Evolutionary conservation across 106 monocot genomes (phyloP).

Genomic region (Alisma plantagoaquatica): DNA sequence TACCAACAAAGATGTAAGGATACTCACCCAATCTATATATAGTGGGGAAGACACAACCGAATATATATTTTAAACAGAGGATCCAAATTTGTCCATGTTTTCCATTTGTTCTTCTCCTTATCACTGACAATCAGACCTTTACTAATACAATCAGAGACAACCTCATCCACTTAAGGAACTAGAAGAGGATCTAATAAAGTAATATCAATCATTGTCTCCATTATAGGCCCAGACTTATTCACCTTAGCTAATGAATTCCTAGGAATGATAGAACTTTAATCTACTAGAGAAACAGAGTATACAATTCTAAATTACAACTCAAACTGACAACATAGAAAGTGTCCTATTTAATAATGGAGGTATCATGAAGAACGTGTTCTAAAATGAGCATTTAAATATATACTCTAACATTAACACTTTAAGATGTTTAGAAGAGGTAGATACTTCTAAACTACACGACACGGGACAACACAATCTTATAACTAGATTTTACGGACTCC

Average conservation of each 20-base stretch:
- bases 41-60: slow-evolving; percentile 73
- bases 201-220: slow-evolving; percentile 95
- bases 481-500: too few relatives aligned
- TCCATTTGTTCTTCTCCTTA: slow-evolving; percentile 60
- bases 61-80: slow-evolving; percentile 83
- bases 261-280: slow-evolving; percentile 82
- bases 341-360: too few relatives aligned
- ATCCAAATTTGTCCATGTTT: slow-evolving; percentile 88
- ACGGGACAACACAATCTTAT: too few relatives aligned
- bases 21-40: too few relatives aligned
- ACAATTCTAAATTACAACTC: too few relatives aligned
- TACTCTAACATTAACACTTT: too few relatives aligned
- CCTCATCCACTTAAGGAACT: slow-evolving; percentile 50
- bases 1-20: too few relatives aligned
- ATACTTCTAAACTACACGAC: too few relatives aligned
- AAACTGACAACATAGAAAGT: too few relatives aligned
- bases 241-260: slow-evolving; percentile 86
- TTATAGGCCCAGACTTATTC: slow-evolving; percentile 94
- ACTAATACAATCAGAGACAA: slow-evolving; percentile 53
- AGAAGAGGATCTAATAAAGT: slow-evolving; percentile 88
- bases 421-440: too few relatives aligned
- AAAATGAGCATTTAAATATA: too few relatives aligned
- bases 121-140: slow-evolving; percentile 89
- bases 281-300: slow-evolving; percentile 36
- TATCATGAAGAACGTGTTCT: too few relatives aligned